These are phyloP conservation scores for Diplocarpon rosae DNA, from an alignment of 2,329 filamentous ascomycete genomes.

Conservation along the genomic window DNA sequence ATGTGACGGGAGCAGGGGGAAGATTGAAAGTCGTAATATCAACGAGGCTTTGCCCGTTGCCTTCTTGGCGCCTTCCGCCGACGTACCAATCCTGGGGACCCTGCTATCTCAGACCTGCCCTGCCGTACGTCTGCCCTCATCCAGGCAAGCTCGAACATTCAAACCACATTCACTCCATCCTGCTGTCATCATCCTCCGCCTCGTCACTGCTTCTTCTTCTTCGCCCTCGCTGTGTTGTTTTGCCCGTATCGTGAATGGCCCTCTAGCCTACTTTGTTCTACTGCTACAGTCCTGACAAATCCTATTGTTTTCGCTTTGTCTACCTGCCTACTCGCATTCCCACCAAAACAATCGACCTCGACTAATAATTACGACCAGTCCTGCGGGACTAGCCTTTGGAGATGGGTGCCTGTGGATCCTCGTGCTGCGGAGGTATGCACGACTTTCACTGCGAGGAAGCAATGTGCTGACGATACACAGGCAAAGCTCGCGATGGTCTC, in stretches of 20 bases:
- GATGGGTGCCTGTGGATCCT: slow-evolving; percentile 53
- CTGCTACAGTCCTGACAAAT: slow-evolving; percentile 9
- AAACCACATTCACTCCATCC: background rate
- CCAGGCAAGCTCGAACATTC: slow-evolving; percentile 10
- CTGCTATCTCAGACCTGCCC: background rate
- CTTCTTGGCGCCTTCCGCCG: slow-evolving; percentile 6
- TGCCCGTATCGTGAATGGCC: slow-evolving; percentile 6
- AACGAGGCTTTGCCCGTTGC: background rate
- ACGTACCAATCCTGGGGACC: slow-evolving; percentile 1
- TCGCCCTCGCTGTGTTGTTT: background rate
- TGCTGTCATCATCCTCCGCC: background rate
- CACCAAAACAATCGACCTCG: slow-evolving; percentile 19
- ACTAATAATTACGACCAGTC: slow-evolving; percentile 16
- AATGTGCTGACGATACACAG: slow-evolving; percentile 34
- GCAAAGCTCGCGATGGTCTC: slow-evolving; percentile 67
- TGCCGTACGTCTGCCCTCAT: background rate
- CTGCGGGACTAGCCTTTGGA: slow-evolving; percentile 27
- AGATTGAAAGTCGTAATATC: background rate
- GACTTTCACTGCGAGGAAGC: slow-evolving; percentile 5
- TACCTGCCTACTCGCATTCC: slow-evolving; percentile 16
- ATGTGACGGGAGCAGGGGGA: slow-evolving; percentile 4
- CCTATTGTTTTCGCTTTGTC: slow-evolving; percentile 17
- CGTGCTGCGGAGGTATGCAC: slow-evolving; percentile 46
- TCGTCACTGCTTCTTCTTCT: slow-evolving; percentile 1
- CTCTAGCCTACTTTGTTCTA: background rate